A percentile compares a stretch with the other conserved stretches of the same genome.
Conservation (phyloP, 352 stramenopile genomes). For the Thalassiosira hispida region DNA sequence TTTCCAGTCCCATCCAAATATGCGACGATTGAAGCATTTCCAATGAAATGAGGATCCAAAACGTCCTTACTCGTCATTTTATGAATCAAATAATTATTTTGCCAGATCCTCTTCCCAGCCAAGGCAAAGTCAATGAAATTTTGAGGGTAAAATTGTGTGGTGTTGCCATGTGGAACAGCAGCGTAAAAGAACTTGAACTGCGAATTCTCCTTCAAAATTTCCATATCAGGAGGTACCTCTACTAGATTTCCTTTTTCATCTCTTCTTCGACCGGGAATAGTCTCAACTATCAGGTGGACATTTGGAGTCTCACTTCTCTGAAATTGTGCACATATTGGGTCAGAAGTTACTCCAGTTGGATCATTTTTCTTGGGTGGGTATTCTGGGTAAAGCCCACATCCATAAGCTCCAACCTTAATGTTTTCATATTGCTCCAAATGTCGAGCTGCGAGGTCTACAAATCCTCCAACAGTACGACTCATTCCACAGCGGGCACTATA, state of each 20-base stretch:
- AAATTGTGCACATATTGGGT: constrained; percentile 54
- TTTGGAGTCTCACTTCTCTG: constrained; percentile 52
- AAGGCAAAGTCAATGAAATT: constrained; percentile 51
- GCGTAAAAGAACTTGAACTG: constrained; percentile 58
- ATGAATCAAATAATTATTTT: constrained; percentile 39
- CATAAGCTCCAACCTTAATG: constrained; percentile 54
- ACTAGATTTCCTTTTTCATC: constrained; percentile 31
- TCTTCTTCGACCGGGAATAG: constrained; percentile 28
- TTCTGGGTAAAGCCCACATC: constrained; percentile 45
- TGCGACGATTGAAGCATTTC: constrained; percentile 42
- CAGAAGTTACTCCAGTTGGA: constrained; percentile 24
- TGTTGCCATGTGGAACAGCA: constrained; percentile 40
- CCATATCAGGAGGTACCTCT: constrained; percentile 18
- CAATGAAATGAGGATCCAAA: constrained; percentile 13
- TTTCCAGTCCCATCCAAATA: constrained; percentile 47
- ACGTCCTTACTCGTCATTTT: constrained; percentile 45
- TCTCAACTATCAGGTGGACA: constrained; percentile 55
- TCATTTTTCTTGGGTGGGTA: constrained; percentile 21
- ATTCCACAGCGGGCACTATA: constrained; percentile 46
- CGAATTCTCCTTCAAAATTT: constrained; percentile 40
- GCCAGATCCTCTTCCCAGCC: constrained; percentile 35
- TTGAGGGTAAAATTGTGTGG: constrained; percentile 25
- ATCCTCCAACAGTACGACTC: constrained; percentile 32
- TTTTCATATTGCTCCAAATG: constrained; percentile 45
- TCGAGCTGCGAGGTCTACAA: constrained; percentile 48